Conservation (phyloP, 257 asterid genomes). For the Petrea volubilis region DNA sequence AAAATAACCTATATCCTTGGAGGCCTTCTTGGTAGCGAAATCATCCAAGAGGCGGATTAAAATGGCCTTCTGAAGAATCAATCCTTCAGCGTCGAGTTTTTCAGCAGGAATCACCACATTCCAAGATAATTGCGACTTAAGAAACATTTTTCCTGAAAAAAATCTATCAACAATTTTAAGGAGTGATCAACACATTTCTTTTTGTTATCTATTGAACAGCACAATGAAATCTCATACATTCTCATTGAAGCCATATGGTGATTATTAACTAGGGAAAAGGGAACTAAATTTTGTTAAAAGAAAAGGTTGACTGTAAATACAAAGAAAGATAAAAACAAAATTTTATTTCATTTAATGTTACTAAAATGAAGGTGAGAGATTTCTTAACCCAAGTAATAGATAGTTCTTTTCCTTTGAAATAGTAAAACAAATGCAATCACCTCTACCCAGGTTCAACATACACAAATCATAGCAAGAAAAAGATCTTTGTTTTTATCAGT, state of each 20-base stretch:
- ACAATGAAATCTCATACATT: background rate
- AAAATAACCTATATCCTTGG: conserved; percentile 62
- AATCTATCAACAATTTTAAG: background rate
- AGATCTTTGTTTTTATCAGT: background rate
- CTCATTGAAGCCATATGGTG: background rate
- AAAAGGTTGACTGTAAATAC: background rate
- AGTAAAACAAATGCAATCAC: background rate
- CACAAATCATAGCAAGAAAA: background rate
- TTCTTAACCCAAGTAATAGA: background rate
- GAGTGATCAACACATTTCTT: background rate
- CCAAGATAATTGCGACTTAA: conserved; percentile 62
- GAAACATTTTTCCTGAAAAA: conserved; percentile 43
- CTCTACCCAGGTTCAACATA: background rate
- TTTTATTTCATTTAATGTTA: background rate
- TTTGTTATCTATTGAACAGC: background rate
- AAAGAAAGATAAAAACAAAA: background rate
- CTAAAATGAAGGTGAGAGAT: background rate
- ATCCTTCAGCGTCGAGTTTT: conserved; percentile 63
- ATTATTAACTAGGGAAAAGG: background rate
- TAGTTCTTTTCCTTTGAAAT: background rate
- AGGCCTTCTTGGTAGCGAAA: conserved; percentile 63
- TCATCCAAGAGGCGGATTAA: conserved; percentile 55
- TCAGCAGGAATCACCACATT: conserved; percentile 63
- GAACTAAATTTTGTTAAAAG: background rate
- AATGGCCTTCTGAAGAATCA: conserved; percentile 66